A percentile compares a stretch with the other conserved stretches of the same genome.
Conservation (phyloP, 176 grass and related monocot genomes). For the Aechmea fasciata region DNA sequence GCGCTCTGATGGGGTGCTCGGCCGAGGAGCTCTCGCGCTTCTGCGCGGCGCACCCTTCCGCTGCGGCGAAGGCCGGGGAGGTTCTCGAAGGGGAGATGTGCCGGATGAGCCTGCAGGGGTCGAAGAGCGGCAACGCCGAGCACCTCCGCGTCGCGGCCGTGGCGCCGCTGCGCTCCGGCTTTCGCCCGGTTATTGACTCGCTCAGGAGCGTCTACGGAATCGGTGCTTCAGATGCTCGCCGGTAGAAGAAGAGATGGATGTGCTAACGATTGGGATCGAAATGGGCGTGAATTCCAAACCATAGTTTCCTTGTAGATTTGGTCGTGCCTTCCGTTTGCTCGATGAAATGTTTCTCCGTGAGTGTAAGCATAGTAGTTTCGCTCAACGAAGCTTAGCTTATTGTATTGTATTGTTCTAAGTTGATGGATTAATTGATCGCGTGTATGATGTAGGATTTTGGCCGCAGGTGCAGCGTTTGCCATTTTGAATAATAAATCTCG, state of each 20-base stretch:
- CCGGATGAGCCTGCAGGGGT: conserved; percentile 35
- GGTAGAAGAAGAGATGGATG: background rate
- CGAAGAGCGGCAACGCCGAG: conserved; percentile 40
- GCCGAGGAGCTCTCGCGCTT: conserved; percentile 36
- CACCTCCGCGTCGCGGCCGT: conserved; percentile 42
- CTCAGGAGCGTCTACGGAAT: conserved; percentile 29
- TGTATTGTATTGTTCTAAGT: no score
- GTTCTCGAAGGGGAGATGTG: conserved; percentile 56
- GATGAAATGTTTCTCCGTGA: background rate
- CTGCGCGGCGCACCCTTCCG: conserved; percentile 28
- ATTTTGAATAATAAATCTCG: no score
- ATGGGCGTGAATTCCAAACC: background rate
- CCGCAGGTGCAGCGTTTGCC: no score
- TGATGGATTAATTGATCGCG: no score
- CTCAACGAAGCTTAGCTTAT: background rate
- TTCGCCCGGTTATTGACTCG: conserved; percentile 42
- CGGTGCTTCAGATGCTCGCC: background rate
- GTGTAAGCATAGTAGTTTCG: no score
- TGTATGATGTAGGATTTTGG: no score
- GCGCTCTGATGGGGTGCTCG: conserved; percentile 43
- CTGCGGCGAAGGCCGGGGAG: conserved; percentile 33
- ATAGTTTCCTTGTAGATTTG: background rate
- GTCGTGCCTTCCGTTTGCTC: background rate
- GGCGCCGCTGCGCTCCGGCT: conserved; percentile 47
- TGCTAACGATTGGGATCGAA: no score